Conservation (phyloP, 495 filamentous ascomycete species). For the Venustampulla echinocandica region DNA sequence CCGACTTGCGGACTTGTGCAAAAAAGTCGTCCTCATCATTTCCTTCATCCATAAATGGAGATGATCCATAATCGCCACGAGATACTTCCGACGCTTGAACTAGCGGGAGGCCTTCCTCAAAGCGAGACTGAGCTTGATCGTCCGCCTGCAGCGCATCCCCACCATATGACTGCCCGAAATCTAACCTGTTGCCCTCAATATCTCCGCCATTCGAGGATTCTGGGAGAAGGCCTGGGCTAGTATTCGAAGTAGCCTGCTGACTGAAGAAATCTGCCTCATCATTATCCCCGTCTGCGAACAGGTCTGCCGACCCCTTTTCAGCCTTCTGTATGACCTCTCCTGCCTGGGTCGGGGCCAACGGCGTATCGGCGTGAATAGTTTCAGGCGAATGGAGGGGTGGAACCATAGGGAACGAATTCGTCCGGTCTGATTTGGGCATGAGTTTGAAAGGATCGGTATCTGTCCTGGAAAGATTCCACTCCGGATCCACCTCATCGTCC, state of each 20-base stretch:
- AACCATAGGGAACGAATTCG: conserved; percentile 56
- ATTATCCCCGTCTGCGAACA: conserved; percentile 22
- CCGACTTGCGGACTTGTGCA: conserved; percentile 26
- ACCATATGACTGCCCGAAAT: conserved; percentile 14
- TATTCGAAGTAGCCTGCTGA: conserved; percentile 16
- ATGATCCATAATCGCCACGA: conserved; percentile 11
- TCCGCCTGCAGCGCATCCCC: conserved; percentile 16
- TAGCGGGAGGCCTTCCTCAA: conserved; percentile 52
- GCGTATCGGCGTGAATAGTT: conserved; percentile 17
- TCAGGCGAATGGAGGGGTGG: conserved; percentile 27
- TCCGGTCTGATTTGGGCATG: conserved; percentile 42
- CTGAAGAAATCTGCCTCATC: conserved; percentile 22
- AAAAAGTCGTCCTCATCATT: conserved; percentile 46
- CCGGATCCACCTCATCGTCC: conserved; percentile 39
- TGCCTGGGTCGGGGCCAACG: conserved; percentile 32
- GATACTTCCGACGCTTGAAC: conserved; percentile 29
- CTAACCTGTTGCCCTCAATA: background rate
- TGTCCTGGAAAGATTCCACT: conserved; percentile 40
- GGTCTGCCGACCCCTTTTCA: conserved; percentile 23
- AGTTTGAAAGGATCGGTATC: conserved; percentile 48
- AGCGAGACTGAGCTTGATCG: conserved; percentile 38
- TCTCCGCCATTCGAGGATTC: background rate
- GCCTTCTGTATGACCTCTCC: conserved; percentile 32
- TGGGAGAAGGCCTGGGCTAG: background rate
- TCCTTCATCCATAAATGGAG: conserved; percentile 17